A percentile compares a stretch with the other conserved stretches of the same genome.
These are phyloP conservation scores for Plasmodium coatneyi DNA, from an alignment of 169 alveolate species.

Conservation along the genomic window DNA sequence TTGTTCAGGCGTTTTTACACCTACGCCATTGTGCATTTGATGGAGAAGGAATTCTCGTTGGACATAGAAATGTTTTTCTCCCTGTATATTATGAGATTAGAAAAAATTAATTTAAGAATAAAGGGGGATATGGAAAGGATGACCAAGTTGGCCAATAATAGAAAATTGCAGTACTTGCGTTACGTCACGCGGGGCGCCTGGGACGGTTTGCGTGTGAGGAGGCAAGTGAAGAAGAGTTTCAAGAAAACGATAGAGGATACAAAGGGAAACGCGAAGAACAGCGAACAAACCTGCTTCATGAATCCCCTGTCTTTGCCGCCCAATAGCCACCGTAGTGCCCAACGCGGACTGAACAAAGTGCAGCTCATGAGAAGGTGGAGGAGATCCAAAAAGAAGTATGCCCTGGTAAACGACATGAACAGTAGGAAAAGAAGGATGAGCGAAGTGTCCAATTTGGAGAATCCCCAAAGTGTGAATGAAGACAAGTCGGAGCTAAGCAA, in stretches of 20 bases:
- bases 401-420: not conserved
- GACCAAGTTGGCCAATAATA: not conserved
- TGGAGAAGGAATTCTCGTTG: conserved; percentile 17
- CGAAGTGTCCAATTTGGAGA: not conserved
- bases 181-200: not conserved
- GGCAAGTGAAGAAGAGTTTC: not conserved
- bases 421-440: not conserved
- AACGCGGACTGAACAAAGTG: not conserved
- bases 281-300: not conserved
- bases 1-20: conserved; percentile 19
- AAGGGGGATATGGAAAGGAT: conserved; percentile 9
- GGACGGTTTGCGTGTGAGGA: not conserved
- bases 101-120: conserved; percentile 35
- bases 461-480: not conserved
- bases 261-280: not conserved
- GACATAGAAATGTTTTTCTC: conserved; percentile 56
- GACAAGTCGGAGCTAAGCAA: not conserved
- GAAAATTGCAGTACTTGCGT: conserved; percentile 2
- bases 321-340: not conserved
- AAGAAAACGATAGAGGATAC: not conserved
- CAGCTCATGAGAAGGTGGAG: not conserved
- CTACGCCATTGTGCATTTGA: conserved; percentile 41
- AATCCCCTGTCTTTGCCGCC: not conserved
- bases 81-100: conserved; percentile 44
- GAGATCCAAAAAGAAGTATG: not conserved